Percentiles rank a stretch among this genome's conserved stretches.
Conservation (phyloP, 163 green algal species). For the Scenedesmus sp. region DNA sequence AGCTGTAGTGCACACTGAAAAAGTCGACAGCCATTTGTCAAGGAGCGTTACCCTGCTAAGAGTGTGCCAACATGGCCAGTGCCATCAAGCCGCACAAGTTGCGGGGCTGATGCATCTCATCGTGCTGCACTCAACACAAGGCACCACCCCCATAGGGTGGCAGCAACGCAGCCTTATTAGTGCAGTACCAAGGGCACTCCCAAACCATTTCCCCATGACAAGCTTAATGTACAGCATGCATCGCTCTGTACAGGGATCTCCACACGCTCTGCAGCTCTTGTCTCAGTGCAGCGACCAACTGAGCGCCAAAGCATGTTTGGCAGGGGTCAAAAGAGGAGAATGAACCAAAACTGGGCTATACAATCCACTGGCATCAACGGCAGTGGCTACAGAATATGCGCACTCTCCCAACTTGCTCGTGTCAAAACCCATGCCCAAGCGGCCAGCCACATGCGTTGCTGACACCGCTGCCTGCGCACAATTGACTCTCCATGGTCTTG, state of each 20-base stretch:
- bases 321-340: neutral
- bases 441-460: slow-evolving; percentile 7
- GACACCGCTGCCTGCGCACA: neutral
- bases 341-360: neutral
- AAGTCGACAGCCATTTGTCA: too few relatives aligned
- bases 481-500: neutral
- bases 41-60: neutral
- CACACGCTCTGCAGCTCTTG: neutral
- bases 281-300: neutral
- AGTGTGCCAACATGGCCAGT: neutral
- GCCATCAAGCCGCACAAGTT: neutral
- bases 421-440: neutral
- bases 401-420: too few relatives aligned
- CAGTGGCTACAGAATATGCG: too few relatives aligned
- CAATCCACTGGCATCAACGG: neutral
- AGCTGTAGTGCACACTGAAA: too few relatives aligned
- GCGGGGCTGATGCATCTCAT: neutral
- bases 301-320: neutral
- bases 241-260: neutral
- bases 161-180: neutral
- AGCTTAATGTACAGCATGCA: slow-evolving; percentile 8
- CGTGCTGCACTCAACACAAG: neutral
- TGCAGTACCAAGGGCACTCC: neutral
- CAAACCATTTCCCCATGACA: neutral
- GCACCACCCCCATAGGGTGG: neutral